These are phyloP conservation scores for Penicillium samsonianum DNA, from an alignment of 495 filamentous ascomycete species.

Conservation along the genomic window DNA sequence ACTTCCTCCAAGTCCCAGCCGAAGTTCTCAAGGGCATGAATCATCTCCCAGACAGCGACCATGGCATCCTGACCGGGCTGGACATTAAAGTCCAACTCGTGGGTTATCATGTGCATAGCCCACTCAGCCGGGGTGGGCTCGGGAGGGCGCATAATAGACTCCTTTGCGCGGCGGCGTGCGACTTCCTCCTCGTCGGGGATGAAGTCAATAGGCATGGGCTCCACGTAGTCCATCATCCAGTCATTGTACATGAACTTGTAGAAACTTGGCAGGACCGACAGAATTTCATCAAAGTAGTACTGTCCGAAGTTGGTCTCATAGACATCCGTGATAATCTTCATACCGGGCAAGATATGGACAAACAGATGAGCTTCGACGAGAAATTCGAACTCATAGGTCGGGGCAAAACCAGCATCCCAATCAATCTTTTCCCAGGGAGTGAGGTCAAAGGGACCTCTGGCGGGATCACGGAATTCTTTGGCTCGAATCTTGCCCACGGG, in stretches of 20 bases:
- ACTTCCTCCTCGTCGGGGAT: constrained; percentile 17
- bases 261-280: constrained; percentile 54
- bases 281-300: constrained; percentile 59
- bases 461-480: constrained; percentile 45
- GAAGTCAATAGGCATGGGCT: constrained; percentile 38
- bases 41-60: background rate
- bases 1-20: constrained; percentile 5
- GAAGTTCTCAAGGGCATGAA: background rate
- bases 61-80: background rate
- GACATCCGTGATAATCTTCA: constrained; percentile 71
- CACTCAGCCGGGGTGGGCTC: background rate
- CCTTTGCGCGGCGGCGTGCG: background rate
- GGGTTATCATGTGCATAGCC: background rate
- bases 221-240: constrained; percentile 66
- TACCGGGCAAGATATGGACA: constrained; percentile 61
- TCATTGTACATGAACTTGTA: constrained; percentile 71
- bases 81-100: background rate
- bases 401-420: constrained; percentile 26
- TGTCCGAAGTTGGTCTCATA: constrained; percentile 64
- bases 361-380: constrained; percentile 69
- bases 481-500: constrained; percentile 48
- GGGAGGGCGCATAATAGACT: background rate
- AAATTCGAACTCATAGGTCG: constrained; percentile 55
- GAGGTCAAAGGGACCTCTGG: constrained; percentile 42
- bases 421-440: constrained; percentile 40